Percentiles rank a stretch among this genome's conserved stretches.
phyloP scores from a whole-genome alignment of 495 filamentous ascomycete species.

The Podospora pseudocomata region DNA sequence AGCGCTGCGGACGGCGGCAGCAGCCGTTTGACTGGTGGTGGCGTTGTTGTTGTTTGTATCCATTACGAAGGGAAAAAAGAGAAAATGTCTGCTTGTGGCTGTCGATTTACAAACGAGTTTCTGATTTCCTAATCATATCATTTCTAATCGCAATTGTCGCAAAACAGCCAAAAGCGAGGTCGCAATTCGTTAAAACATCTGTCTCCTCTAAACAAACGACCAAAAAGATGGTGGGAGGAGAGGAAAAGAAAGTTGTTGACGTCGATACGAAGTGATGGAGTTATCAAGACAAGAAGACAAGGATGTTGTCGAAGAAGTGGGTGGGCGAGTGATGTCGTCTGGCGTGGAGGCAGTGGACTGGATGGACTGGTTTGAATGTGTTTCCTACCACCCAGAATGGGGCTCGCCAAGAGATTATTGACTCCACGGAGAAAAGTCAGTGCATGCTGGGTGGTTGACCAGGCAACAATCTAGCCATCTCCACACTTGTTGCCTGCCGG shows the following conservation, averaged over 20 bases:
- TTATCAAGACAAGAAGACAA: not conserved
- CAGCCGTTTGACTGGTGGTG: constrained; percentile 38
- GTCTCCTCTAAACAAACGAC: not conserved
- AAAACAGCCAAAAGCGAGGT: constrained; percentile 3
- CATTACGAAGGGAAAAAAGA: constrained; percentile 35
- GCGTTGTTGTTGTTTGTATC: constrained; percentile 26
- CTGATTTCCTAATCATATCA: constrained; percentile 35
- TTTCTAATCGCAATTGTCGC: not conserved
- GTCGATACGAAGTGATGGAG: not conserved
- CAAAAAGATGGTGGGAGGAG: constrained; percentile 21
- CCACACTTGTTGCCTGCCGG: not conserved
- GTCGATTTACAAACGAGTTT: constrained; percentile 14
- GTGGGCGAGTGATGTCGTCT: too few relatives aligned
- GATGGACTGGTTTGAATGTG: too few relatives aligned
- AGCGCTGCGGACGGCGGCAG: constrained; percentile 51
- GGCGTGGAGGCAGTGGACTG: too few relatives aligned
- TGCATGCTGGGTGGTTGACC: constrained; percentile 9
- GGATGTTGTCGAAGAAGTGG: not conserved
- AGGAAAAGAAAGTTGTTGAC: not conserved
- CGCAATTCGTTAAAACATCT: constrained; percentile 17
- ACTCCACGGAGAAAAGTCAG: constrained; percentile 13
- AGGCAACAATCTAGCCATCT: constrained; percentile 8
- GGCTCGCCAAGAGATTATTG: constrained; percentile 17
- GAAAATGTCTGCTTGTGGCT: not conserved
- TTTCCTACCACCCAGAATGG: not conserved